Base-by-base conservation (phyloP, 768 basidiomycete species). In the Amyloporia xantha region DNA sequence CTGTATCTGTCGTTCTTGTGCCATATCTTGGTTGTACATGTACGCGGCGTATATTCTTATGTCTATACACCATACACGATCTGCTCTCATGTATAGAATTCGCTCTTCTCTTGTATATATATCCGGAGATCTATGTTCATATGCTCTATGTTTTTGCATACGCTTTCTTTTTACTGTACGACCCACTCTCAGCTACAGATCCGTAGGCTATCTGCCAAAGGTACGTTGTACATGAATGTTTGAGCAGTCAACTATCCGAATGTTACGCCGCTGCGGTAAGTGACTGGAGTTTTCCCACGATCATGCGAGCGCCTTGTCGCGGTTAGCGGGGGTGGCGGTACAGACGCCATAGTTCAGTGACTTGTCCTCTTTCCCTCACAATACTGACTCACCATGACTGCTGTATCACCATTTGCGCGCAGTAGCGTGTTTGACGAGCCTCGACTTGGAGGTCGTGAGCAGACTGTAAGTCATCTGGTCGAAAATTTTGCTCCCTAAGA, bases 321-420 rank as follows among this genome's bases (percentile, higher is more conserved):
- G 7, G 30, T 33, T 33, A 33, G 20, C 24, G 40, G 40, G n/a
- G 17, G 7, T 41, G 40, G 40, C 19, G 38, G 38, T 39, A 13
- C 38, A 33, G n/a, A 33, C 15, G 17, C 38, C n/a, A 23, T 23
- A 20, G 17, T 17, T 45, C 43, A 50, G 48, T 54, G 35, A 41
- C n/a, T 19, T 47, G 26, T 26, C 23, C 9, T 20, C 30, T 28
- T 3, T 35, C 27, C 23, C 24, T 38, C 23, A 24, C 33, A 35
- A 47, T 24, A 26, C 26, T 20, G 36, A 35, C 38, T n/a, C 45
- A 52, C 42, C 41, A 70, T 67, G 65, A 66, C 69, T 20, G 68
- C 69, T 39, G 67, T 67, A 19, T 72, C 71, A 15, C 71, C 71
- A 6, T 72, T 72, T 47, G 71, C 71, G n/a, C 68, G 70, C 48